phyloP scores from a whole-genome alignment of 768 basidiomycete species.

The Auricularia cornea region DNA sequence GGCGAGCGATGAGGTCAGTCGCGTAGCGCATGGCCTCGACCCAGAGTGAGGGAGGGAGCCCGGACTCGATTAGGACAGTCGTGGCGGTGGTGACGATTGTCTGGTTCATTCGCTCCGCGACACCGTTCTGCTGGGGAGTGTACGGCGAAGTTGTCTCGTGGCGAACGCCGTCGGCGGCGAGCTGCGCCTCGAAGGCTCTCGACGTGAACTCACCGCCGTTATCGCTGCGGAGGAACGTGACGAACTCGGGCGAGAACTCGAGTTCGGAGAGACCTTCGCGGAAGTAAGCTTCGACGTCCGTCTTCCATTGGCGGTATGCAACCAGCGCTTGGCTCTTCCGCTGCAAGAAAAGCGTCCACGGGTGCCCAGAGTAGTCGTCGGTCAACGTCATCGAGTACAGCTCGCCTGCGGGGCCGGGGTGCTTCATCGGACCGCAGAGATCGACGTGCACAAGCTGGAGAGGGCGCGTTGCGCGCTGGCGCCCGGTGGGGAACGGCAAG shows the following conservation, averaged over 20 bases:
- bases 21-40: slow-evolving; percentile 15
- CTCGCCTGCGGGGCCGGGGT: background rate
- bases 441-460: slow-evolving; percentile 1
- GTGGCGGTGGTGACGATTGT: slow-evolving; percentile 21
- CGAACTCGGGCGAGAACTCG: background rate
- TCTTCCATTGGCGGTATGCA: background rate
- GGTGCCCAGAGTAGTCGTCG: background rate
- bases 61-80: slow-evolving; percentile 22
- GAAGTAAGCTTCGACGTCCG: background rate
- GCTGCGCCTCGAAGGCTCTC: slow-evolving; percentile 13
- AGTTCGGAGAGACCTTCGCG: background rate
- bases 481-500: background rate
- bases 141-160: slow-evolving; percentile 19
- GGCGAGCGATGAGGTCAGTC: slow-evolving; percentile 14
- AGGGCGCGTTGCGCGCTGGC: background rate
- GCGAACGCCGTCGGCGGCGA: slow-evolving; percentile 14
- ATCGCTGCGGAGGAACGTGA: slow-evolving; percentile 13
- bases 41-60: slow-evolving; percentile 20
- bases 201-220: slow-evolving; percentile 23
- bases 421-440: background rate
- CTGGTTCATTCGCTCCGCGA: slow-evolving; percentile 20
- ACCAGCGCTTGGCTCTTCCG: background rate
- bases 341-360: background rate
- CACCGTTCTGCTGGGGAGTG: slow-evolving; percentile 24
- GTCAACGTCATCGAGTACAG: background rate